Conservation (phyloP, 805 yeast species). For the Komagataella pseudopastoris region DNA sequence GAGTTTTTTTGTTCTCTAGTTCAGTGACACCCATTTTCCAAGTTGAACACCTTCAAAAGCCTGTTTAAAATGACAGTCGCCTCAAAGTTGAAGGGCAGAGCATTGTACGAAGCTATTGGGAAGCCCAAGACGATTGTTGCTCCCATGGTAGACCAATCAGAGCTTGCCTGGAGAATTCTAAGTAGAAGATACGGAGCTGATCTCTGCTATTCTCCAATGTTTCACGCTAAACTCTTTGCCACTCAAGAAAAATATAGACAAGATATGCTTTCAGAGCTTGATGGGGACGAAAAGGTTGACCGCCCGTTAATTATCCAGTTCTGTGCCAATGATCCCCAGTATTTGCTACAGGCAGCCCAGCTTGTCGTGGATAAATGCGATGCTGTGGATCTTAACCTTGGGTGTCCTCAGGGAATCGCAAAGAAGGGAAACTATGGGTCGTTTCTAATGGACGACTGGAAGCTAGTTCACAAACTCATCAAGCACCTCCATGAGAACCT, state of each 20-base stretch:
- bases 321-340: constrained; percentile 92
- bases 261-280: constrained; percentile 58
- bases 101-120: constrained; percentile 56
- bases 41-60: constrained; percentile 1
- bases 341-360: constrained; percentile 67
- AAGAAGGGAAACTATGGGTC: constrained; percentile 91
- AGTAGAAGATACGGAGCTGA: constrained; percentile 88
- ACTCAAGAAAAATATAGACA: constrained; percentile 69
- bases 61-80: background rate
- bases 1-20: background rate
- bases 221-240: constrained; percentile 84
- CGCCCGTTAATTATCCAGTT: constrained; percentile 89
- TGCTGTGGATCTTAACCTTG: constrained; percentile 90
- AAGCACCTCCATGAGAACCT: constrained; percentile 61
- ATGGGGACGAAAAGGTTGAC: constrained; percentile 59
- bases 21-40: background rate
- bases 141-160: constrained; percentile 98
- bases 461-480: constrained; percentile 57
- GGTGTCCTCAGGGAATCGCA: constrained; percentile 98
- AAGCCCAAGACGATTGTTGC: constrained; percentile 80
- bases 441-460: constrained; percentile 96
- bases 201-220: constrained; percentile 92
- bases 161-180: constrained; percentile 86
- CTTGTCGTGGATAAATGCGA: constrained; percentile 76
- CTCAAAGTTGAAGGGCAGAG: constrained; percentile 37